phyloP scores from a whole-genome alignment of 495 filamentous ascomycete genomes.

The Aspergillus panamensis region DNA sequence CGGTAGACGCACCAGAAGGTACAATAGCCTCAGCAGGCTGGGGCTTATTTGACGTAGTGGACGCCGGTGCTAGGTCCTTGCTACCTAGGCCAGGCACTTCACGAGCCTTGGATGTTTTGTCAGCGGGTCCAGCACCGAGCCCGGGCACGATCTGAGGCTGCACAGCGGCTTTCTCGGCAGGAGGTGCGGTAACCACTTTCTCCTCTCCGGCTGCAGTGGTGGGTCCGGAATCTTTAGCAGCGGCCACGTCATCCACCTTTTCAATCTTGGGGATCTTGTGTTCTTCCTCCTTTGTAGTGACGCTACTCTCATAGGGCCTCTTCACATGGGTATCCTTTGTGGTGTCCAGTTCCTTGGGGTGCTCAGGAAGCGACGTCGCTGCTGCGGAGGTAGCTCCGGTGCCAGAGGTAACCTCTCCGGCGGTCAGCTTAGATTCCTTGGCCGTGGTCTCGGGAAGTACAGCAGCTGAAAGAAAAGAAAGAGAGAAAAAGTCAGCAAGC shows the following conservation, averaged over 20 bases:
- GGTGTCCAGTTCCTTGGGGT: conserved; percentile 25
- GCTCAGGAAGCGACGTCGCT: conserved; percentile 30
- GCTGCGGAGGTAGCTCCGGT: conserved; percentile 16
- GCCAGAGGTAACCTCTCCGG: background rate
- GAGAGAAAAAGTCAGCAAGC: background rate
- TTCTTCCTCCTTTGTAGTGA: conserved; percentile 22
- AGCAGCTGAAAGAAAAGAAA: conserved; percentile 9
- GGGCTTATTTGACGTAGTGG: conserved; percentile 3
- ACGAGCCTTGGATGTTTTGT: conserved; percentile 14
- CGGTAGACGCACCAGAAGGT: conserved; percentile 4
- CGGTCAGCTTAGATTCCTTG: conserved; percentile 15
- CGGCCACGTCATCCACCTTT: conserved; percentile 22
- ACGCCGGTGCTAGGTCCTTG: background rate
- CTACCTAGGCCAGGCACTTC: conserved; percentile 22
- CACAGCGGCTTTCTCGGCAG: conserved; percentile 7
- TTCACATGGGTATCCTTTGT: conserved; percentile 23
- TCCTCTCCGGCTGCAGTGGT: conserved; percentile 6
- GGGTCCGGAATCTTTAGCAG: conserved; percentile 3
- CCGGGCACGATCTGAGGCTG: conserved; percentile 25
- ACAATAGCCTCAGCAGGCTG: conserved; percentile 1
- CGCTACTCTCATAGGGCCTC: conserved; percentile 26
- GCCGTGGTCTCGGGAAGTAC: conserved; percentile 23
- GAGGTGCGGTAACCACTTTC: background rate
- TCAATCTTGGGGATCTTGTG: conserved; percentile 27
- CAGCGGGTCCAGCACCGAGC: conserved; percentile 20